Evolutionary conservation across 257 asterid species (phyloP), one percentile per base, ranked within the genome.

Genomic region (Lycium ferocissimum): DNA sequence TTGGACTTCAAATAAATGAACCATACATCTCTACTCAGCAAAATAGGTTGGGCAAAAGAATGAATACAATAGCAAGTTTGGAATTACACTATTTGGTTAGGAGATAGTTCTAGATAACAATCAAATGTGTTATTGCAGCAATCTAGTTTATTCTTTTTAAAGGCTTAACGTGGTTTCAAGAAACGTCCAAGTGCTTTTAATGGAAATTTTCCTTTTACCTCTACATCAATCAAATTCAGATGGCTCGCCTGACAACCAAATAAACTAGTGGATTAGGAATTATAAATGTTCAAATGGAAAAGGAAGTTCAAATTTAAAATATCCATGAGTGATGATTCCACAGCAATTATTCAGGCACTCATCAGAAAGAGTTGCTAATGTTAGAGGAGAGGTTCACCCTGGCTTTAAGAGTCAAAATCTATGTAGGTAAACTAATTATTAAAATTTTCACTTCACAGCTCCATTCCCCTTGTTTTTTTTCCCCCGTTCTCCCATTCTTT

Each of bases 241-340:
- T 49, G 62, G 45, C 45, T 75, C 22, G 2, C 80, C 58, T 73
- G 59, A 72, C 76, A 69, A 47, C 80, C 80, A 73, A 73, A 47
- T n/a, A 35, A 57, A 37, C 13, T 35, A 38, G 54, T 49, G 22
- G 45, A 75, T 3, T 6, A 49, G 62, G 81, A 12, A 49, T 43
- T 45, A 20, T 45, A 75, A 49, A 75, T 75, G 62, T 75, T 75
- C 62, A 49, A 49, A 75, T 13, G 11, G 80, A 75, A 75, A 75
- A 49, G 62, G 81, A 75, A 49, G 56, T 75, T 26, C 62, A 22
- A 10, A 49, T 47, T 61, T 22, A 49, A 75, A 75, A 49, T 49
- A 75, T 49, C 14, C 62, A 75, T 49, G 81, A 75, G 22, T 22
- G 62, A 75, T 75, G 62, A 75, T 49, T 75, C 81, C n/a, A 49